phyloP scores from a whole-genome alignment of 805 yeast species.

The Suhomyces prunicola region DNA sequence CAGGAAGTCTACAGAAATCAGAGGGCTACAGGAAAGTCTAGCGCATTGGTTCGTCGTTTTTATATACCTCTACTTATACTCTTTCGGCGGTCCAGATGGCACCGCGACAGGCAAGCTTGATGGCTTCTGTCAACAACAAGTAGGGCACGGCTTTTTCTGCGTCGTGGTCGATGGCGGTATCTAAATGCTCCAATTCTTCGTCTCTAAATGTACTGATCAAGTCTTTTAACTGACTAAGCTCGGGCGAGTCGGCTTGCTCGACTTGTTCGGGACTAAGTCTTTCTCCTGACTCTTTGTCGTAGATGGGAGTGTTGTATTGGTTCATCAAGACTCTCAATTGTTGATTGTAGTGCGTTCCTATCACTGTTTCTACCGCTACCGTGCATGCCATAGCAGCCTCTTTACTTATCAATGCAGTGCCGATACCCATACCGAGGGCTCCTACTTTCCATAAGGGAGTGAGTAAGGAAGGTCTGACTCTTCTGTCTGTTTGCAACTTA shows the following conservation, averaged over 20 bases:
- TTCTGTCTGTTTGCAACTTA: slow-evolving; percentile 62
- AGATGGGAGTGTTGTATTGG: slow-evolving; percentile 51
- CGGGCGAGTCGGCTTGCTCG: slow-evolving; percentile 44
- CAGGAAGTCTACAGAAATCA: no score
- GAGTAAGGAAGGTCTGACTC: slow-evolving; percentile 87
- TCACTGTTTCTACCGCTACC: slow-evolving; percentile 97
- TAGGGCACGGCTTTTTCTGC: slow-evolving; percentile 93
- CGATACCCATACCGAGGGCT: slow-evolving; percentile 81
- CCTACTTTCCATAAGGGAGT: slow-evolving; percentile 95
- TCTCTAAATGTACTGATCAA: slow-evolving; percentile 79
- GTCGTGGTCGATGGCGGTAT: slow-evolving; percentile 89
- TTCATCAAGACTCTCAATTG: slow-evolving; percentile 77
- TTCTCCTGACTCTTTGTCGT: slow-evolving; percentile 35
- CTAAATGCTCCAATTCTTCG: slow-evolving; percentile 91
- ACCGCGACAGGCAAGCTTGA: slow-evolving; percentile 76
- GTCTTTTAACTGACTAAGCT: slow-evolving; percentile 54
- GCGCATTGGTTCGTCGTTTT: no score
- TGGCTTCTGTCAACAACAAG: slow-evolving; percentile 80
- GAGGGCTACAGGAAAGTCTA: no score
- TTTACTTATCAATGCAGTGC: slow-evolving; percentile 81
- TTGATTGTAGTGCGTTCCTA: slow-evolving; percentile 91
- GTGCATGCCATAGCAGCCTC: slow-evolving; percentile 99
- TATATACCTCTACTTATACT: slow-evolving; percentile 32
- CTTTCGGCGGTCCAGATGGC: slow-evolving; percentile 93
- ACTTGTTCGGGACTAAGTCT: slow-evolving; percentile 19